Evolutionary conservation across 345 rosid species (phyloP).

Genomic region (Citrus cavaleriei): DNA sequence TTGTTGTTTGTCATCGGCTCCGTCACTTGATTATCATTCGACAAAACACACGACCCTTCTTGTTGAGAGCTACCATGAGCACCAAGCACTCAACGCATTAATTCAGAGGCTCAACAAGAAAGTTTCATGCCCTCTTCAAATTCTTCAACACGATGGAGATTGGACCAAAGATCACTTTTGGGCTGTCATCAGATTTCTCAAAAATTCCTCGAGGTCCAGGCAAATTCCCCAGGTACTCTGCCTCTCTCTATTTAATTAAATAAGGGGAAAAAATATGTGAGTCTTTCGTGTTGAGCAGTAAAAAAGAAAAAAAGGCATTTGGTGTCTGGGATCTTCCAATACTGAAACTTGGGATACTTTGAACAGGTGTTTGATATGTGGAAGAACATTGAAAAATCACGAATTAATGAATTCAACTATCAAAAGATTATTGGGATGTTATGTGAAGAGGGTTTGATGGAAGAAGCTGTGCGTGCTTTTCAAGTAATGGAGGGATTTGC

Average conservation of each 20-base stretch:
- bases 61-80: constrained; percentile 40
- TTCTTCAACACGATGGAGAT: constrained; percentile 61
- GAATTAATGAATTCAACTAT: constrained; percentile 46
- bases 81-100: constrained; percentile 35
- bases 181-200: constrained; percentile 54
- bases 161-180: constrained; percentile 66
- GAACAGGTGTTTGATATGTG: constrained; percentile 64
- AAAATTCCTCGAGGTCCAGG: constrained; percentile 34
- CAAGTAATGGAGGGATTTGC: constrained; percentile 35
- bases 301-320: not conserved
- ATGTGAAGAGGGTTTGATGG: constrained; percentile 38
- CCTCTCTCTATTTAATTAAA: constrained; percentile 1
- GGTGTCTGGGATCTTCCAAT: not conserved
- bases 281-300: not conserved
- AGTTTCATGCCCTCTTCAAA: constrained; percentile 40
- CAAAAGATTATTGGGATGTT: constrained; percentile 51
- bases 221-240: constrained; percentile 55
- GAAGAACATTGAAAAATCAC: constrained; percentile 43
- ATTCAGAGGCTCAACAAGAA: constrained; percentile 30
- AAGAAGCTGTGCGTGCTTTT: constrained; percentile 46
- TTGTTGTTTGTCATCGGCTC: constrained; percentile 16
- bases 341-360: constrained; percentile 9
- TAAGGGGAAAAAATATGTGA: not conserved
- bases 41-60: constrained; percentile 37
- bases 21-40: constrained; percentile 12